These are phyloP conservation scores for Tothia fuscella DNA, from an alignment of 2,329 filamentous ascomycete genomes.

Conservation along the genomic window DNA sequence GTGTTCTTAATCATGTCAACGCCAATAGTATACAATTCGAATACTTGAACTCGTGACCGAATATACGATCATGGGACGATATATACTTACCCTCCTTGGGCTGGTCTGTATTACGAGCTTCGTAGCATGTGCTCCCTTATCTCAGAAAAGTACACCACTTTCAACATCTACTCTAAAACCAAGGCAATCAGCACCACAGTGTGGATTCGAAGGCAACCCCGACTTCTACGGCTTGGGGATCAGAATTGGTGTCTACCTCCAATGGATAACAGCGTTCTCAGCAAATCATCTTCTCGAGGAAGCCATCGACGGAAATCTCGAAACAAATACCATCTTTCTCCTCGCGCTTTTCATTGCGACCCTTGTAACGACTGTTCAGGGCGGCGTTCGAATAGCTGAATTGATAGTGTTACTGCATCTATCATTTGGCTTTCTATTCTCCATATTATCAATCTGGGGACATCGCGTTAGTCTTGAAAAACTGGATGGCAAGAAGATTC, in stretches of 20 bases:
- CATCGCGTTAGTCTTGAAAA: slow-evolving; percentile 9
- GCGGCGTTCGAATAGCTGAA: slow-evolving; percentile 16
- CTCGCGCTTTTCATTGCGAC: slow-evolving; percentile 20
- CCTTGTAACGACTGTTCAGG: slow-evolving; percentile 13
- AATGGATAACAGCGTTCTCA: slow-evolving; percentile 20
- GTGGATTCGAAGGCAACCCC: slow-evolving; percentile 14
- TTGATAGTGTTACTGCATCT: slow-evolving; percentile 21
- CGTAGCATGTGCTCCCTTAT: too few species aligned
- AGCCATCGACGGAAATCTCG: slow-evolving; percentile 15
- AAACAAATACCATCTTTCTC: slow-evolving; percentile 24
- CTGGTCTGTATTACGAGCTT: too few species aligned
- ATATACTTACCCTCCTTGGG: too few species aligned
- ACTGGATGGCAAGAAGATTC: slow-evolving; percentile 2
- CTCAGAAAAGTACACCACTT: too few species aligned
- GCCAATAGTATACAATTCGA: too few species aligned
- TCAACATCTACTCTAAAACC: too few species aligned
- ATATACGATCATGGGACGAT: too few species aligned
- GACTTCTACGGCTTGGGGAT: slow-evolving; percentile 25
- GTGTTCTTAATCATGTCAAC: too few species aligned
- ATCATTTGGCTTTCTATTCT: slow-evolving; percentile 20
- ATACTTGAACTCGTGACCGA: too few species aligned
- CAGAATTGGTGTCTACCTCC: slow-evolving; percentile 23
- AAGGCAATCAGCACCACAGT: too few species aligned
- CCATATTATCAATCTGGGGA: slow-evolving; percentile 16
- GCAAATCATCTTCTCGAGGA: slow-evolving; percentile 19